These are phyloP conservation scores for Blastocladiella emersonii DNA, from an alignment of 371 early-diverging fungal genomes.

Conservation along the genomic window DNA sequence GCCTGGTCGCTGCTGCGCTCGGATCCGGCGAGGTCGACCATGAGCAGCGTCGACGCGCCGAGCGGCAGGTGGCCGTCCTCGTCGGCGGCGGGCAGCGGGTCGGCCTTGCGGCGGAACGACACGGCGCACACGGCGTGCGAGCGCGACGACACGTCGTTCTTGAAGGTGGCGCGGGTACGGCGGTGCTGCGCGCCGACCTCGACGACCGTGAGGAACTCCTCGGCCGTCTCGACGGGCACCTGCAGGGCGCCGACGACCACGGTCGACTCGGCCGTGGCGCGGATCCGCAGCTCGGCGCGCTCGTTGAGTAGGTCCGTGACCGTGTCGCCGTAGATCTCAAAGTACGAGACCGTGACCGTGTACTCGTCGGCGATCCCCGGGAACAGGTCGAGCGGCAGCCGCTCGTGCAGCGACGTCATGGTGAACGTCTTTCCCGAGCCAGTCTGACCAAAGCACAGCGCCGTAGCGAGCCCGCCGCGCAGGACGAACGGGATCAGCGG, in stretches of 20 bases:
- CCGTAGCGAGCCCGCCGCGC: slow-evolving; percentile 28
- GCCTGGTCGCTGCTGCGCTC: slow-evolving; percentile 19
- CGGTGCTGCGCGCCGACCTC: slow-evolving; percentile 15
- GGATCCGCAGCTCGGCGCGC: slow-evolving; percentile 13
- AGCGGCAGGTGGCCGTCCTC: not conserved
- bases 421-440: slow-evolving; percentile 40
- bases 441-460: slow-evolving; percentile 40
- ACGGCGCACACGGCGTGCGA: slow-evolving; percentile 29
- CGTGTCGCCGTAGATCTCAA: slow-evolving; percentile 23
- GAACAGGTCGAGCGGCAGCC: slow-evolving; percentile 19
- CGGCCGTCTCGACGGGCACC: slow-evolving; percentile 4
- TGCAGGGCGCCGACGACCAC: slow-evolving; percentile 12
- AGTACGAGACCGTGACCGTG: slow-evolving; percentile 15
- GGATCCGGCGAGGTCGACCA: slow-evolving; percentile 31
- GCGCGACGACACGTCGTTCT: slow-evolving; percentile 20
- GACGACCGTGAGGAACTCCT: slow-evolving; percentile 12
- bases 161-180: slow-evolving; percentile 11
- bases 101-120: slow-evolving; percentile 4
- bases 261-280: slow-evolving; percentile 19
- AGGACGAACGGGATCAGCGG: slow-evolving; percentile 16
- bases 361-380: slow-evolving; percentile 10
- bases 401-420: slow-evolving; percentile 21
- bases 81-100: not conserved
- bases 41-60: slow-evolving; percentile 12
- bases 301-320: slow-evolving; percentile 18